Base-by-base conservation (phyloP, 306 rosid species). In the Rubus parviflorus region DNA sequence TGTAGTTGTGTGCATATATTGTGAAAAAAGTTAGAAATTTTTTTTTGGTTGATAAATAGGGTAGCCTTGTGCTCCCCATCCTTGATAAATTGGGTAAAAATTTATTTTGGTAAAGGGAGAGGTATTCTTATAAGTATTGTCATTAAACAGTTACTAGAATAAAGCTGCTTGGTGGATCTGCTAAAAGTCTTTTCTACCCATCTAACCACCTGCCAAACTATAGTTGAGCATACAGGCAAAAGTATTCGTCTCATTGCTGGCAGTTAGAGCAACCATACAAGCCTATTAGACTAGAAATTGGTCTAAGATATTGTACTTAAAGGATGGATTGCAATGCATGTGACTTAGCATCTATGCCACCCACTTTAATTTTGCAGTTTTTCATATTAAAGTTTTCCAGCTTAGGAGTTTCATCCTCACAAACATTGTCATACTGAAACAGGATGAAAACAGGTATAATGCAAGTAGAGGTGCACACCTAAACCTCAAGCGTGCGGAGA, bases 381-480 rank as follows among this genome's bases (percentile, higher is more conserved):
- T 23, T 54, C 12, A 17, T 77, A 23, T 43, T 45, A 15, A 66
- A 73, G 37, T 3, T 9, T 70, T 19, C 40, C 12, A 20, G 41
- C 42, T 51, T 40, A 42, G 58, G 48, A 38, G 37, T 53, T 52
- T 37, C 47, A 74, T 74, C 3, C 51, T 75, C 51, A 67, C 64
- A 54, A 60, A 77, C 77, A 20, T 20, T 80, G 37, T 63, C 63
- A 60, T 86, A 79, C 70, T 74, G 57, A 84, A 86, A 85, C 93
- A 96, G 99, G 99, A 96, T 76, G 97, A 96, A n/a, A 96, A 96
- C 88, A 96, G 99, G 87, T 96, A 96, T 20, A 96, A 96, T 86
- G 96, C 97, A 45, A 96, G 99, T 83, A 88, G 99, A 85, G 99
- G 99, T 65, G 99, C 99, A n/a, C 99, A 96, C 85, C 79, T 96